Evolutionary conservation across 805 yeast species (phyloP).

Genomic region (Candida chilensis): DNA sequence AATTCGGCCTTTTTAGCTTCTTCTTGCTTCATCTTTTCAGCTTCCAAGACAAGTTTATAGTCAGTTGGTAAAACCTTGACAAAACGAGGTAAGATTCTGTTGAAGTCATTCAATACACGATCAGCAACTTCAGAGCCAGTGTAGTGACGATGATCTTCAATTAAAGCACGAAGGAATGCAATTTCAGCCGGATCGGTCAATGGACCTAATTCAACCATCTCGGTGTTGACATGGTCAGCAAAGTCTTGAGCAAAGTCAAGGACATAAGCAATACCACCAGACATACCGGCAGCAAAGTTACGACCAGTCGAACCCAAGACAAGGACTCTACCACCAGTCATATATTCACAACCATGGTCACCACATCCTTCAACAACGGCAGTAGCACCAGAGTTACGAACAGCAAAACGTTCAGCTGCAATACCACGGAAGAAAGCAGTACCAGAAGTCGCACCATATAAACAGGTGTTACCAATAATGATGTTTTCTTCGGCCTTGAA

Average conservation of each 20-base stretch:
- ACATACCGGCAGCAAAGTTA: conserved; percentile 95
- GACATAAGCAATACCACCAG: conserved; percentile 98
- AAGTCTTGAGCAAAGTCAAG: conserved; percentile 93
- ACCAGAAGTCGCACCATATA: conserved; percentile 97
- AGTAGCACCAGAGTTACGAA: conserved; percentile 96
- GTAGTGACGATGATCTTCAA: conserved; percentile 93
- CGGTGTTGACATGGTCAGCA: conserved; percentile 65
- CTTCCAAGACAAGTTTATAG: conserved; percentile 81
- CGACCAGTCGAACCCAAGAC: conserved; percentile 89
- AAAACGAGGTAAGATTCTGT: conserved; percentile 78
- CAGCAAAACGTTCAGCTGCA: conserved; percentile 98
- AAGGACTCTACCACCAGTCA: conserved; percentile 98
- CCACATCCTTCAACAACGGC: conserved; percentile 97
- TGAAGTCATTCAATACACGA: conserved; percentile 75
- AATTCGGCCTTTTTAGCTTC: conserved; percentile 62
- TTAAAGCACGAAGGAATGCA: conserved; percentile 85
- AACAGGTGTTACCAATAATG: conserved; percentile 93
- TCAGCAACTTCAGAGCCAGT: conserved; percentile 89
- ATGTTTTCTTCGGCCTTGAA: conserved; percentile 96
- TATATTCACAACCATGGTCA: conserved; percentile 98
- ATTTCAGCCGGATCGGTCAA: conserved; percentile 85
- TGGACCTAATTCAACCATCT: conserved; percentile 70
- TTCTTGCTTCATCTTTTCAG: conserved; percentile 56
- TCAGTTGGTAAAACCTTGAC: conserved; percentile 91
- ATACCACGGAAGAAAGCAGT: conserved; percentile 90